Base-by-base conservation (phyloP, 345 rosid genomes). In the Psidium guajava region DNA sequence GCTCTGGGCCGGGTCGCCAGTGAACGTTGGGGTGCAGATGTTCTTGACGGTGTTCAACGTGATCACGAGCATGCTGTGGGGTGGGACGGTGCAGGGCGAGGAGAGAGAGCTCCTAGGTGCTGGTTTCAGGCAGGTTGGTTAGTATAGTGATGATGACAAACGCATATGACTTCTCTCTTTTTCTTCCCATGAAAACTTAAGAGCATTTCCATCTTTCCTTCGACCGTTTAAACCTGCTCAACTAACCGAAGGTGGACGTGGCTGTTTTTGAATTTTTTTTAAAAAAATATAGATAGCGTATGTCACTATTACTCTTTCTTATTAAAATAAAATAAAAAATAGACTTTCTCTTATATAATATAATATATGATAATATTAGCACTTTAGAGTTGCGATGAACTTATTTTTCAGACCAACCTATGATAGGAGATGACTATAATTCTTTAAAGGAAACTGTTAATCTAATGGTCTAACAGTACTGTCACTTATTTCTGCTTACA, bases 61-160 rank as follows among this genome's bases (percentile, higher is more conserved):
- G 25, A 89, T 88, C n/a, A 89, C 87, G 53, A 77, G 89, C 47
- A 92, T 91, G 95, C 50, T 89, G 59, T 93, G 93, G 93, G 93
- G 93, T 0, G 93, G 84, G 16, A 85, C 90, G 13, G 85, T 91
- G 54, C 44, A 85, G 86, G 91, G 88, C 2, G 83, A 82, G 25
- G 90, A 90, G 61, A 89, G 91, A 83, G 90, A 69, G 22, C 82
- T 18, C 1, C 8, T 90, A 1, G 93, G 92, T 1, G 49, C 81
- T 6, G 90, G 88, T 59, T 89, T 91, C 61, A 84, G 86, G 87
- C 81, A 84, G 49, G 81, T 88, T n/a, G 44, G 90, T 92, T 9
- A 22, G 36, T 36, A 36, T 36, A 36, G 85, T 88, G 11, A 74
- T 57, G 1, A 92, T 86, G 56, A 82, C 89, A 47, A 59, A 88